Conservation (phyloP, 768 basidiomycete species). For the Pulveroboletus sp. region DNA sequence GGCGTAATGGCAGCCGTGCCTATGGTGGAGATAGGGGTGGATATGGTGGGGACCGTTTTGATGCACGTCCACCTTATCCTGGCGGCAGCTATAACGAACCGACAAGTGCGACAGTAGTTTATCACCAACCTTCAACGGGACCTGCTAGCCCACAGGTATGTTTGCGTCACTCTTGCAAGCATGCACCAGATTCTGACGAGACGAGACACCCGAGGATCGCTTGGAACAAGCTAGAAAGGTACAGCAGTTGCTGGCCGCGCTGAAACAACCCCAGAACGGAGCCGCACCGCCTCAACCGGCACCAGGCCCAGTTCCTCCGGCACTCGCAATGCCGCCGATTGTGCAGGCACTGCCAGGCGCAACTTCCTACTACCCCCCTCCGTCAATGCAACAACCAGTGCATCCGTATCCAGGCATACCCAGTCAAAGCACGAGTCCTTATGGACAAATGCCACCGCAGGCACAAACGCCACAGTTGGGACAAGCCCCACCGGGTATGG, state of each 20-base stretch:
- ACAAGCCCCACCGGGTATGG: conserved; percentile 33
- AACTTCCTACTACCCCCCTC: conserved; percentile 42
- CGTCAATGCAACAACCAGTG: conserved; percentile 28
- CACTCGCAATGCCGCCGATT: conserved; percentile 34
- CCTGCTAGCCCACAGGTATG: conserved; percentile 29
- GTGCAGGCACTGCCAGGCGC: conserved; percentile 27
- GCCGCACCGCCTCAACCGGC: conserved; percentile 22
- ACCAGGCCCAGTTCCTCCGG: conserved; percentile 34
- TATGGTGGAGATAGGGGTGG: conserved; percentile 38
- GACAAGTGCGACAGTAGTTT: conserved; percentile 19
- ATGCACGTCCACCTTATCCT: conserved; percentile 36
- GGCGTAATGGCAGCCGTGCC: conserved; percentile 36
- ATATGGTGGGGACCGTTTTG: conserved; percentile 42
- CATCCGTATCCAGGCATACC: conserved; percentile 23
- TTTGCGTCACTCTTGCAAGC: not conserved
- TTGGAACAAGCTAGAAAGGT: conserved; percentile 85
- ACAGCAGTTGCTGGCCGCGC: conserved; percentile 76
- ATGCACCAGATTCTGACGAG: not conserved
- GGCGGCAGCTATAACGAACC: conserved; percentile 23
- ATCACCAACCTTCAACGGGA: conserved; percentile 22
- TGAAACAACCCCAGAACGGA: conserved; percentile 62
- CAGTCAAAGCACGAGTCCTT: conserved; percentile 19
- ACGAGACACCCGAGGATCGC: conserved; percentile 54
- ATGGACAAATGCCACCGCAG: conserved; percentile 29
- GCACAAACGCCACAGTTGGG: conserved; percentile 27